Evolutionary conservation across 306 rosid species (phyloP), one percentile per base, ranked within the genome.

Genomic region (Cucumis sativus): DNA sequence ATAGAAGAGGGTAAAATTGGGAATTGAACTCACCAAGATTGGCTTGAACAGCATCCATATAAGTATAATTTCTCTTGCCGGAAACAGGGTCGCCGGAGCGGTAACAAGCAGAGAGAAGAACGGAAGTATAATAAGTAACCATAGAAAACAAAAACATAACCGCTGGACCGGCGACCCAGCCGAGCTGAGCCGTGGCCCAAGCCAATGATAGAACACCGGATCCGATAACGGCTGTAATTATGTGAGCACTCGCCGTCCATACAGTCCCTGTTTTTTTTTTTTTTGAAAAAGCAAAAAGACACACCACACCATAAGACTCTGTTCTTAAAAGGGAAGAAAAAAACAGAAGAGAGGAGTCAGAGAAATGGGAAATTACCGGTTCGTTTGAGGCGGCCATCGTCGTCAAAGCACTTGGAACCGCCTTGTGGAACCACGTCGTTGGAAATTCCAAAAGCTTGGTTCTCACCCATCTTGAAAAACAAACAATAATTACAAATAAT

Each of bases 61-160:
- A 93, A 55, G 97, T 93, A 41, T 93, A 93, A 86, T 93, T 93
- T 83, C 98, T 86, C 82, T 91, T 93, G 83, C 97, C 97, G 39
- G 82, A 80, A 58, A 82, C 56, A 28, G 96, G 74, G 67, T 93
- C 97, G 5, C 91, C 91, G 13, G 90, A 55, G 5, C 98, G 92
- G 47, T 93, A 93, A 66, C 98, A 93, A 43, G 82, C 84, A 56
- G 92, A 79, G 63, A 93, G 93, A 70, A 93, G 96, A 47, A 82
- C 47, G 6, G 98, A 85, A 10, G 97, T 93, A 84, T 88, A 93
- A 83, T 85, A 91, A 79, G 98, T 93, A 39, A 93, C 91, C 57
- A 81, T n/a, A 30, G 97, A 79, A 85, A 93, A 93, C 82, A 93
- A 62, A 28, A 89, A 28, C 98, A 93, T 88, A 6, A 82, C 88